These are phyloP conservation scores for Euphrasia arctica DNA, from an alignment of 305 asterid genomes.

Conservation along the genomic window DNA sequence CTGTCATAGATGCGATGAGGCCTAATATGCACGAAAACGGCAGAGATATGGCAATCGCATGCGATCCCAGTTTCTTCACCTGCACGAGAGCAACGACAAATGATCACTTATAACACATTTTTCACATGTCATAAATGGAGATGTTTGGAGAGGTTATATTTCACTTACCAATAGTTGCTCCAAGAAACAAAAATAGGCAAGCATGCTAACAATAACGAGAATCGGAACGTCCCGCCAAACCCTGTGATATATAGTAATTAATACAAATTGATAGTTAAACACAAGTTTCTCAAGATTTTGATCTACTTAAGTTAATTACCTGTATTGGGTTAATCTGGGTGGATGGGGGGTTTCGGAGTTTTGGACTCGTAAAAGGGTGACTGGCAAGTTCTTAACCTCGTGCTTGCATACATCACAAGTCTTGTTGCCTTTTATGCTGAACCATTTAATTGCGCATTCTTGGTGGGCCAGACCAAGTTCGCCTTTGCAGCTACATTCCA, in stretches of 20 bases:
- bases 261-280: conserved; percentile 7
- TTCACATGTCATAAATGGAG: conserved; percentile 3
- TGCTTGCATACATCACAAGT: conserved; percentile 89
- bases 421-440: conserved; percentile 91
- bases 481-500: conserved; percentile 95
- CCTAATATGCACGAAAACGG: conserved; percentile 95
- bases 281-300: neutral
- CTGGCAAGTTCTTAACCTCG: conserved; percentile 85
- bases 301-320: conserved; percentile 30
- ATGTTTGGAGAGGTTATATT: conserved; percentile 14
- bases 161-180: conserved; percentile 91
- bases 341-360: conserved; percentile 38
- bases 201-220: conserved; percentile 93
- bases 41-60: conserved; percentile 88
- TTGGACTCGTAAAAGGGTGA: conserved; percentile 76
- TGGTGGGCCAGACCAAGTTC: conserved; percentile 96
- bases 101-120: conserved; percentile 4
- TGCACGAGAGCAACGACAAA: conserved; percentile 27
- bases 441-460: conserved; percentile 94
- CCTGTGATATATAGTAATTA: conserved; percentile 37
- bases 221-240: conserved; percentile 94
- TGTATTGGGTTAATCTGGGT: conserved; percentile 49
- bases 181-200: conserved; percentile 89
- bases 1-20: conserved; percentile 95
- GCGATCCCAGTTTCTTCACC: conserved; percentile 82